Base-by-base conservation (phyloP, 768 basidiomycete species). In the Amanita polypyramis region DNA sequence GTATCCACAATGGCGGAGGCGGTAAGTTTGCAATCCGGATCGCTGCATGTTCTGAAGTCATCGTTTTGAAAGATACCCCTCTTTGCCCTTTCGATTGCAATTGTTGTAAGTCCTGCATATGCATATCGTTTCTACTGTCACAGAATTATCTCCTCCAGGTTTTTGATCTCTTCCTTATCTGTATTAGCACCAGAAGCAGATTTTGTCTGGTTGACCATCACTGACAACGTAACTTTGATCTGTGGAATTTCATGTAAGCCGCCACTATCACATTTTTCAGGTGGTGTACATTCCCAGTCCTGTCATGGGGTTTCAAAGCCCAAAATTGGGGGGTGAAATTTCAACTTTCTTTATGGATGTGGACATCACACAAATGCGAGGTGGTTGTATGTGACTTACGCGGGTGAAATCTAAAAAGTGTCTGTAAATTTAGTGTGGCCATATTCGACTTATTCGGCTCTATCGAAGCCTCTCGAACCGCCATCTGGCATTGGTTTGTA, bases 31-130 rank as follows among this genome's bases (percentile, higher is more conserved):
- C 34, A 45, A 23, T 35, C 41, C 35, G 29, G 25, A 14, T 37
- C 12, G 25, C 44, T 52, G 50, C 46, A 50, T 23, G 54, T 50
- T 61, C 61, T 58, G 51, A 57, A 54, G 52, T 54, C 45, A 54
- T 49, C n/a, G n/a, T 45, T 51, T 40, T 39, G 51, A 27, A 64
- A 92, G 89, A 86, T 61, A 90, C 89, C 0, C 76, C 85, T 2
- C 62, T 85, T 34, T 92, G 89, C 66, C 90, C 90, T 5, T 92
- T 92, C 59, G 90, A 92, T 61, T 92, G 90, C 62, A 72, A 86
- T 32, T 92, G 90, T 56, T 92, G 90, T 89, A 57, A 65, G 86
- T 62, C 17, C 39, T 35, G 25, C 10, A 21, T 20, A 49, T n/a
- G 25, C 43, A 25, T n/a, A 19, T 42, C 14, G 6, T 41, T 35